Conservation (phyloP, 805 yeast species). For the Peterozyma toletana region DNA sequence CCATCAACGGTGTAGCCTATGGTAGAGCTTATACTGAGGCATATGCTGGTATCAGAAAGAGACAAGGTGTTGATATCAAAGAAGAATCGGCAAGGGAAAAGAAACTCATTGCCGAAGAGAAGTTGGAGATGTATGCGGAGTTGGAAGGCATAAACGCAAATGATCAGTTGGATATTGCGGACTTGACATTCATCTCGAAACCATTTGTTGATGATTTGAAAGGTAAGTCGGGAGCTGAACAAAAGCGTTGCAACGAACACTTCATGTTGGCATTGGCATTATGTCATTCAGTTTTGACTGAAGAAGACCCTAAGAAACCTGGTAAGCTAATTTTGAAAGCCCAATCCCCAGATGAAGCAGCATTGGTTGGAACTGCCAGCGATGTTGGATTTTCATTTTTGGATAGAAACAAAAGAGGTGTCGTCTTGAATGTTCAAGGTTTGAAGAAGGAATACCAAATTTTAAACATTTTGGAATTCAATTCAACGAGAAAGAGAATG, state of each 20-base stretch:
- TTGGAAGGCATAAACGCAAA: slow-evolving; percentile 30
- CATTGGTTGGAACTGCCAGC: slow-evolving; percentile 75
- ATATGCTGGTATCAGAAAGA: slow-evolving; percentile 60
- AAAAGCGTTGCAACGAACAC: slow-evolving; percentile 56
- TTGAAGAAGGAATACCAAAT: slow-evolving; percentile 63
- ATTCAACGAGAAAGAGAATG: slow-evolving; percentile 84
- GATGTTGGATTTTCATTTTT: slow-evolving; percentile 66
- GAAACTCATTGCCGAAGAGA: slow-evolving; percentile 33
- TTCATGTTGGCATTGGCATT: slow-evolving; percentile 72
- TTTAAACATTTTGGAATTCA: slow-evolving; percentile 66
- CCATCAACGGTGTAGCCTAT: slow-evolving; percentile 59
- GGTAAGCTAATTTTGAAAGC: slow-evolving; percentile 55
- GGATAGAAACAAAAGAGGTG: slow-evolving; percentile 61
- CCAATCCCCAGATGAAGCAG: slow-evolving; percentile 85
- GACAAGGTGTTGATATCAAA: slow-evolving; percentile 56
- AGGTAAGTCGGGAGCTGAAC: slow-evolving; percentile 43
- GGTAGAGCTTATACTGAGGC: slow-evolving; percentile 79
- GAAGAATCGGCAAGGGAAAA: slow-evolving; percentile 36
- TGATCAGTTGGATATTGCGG: slow-evolving; percentile 50
- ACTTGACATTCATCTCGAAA: slow-evolving; percentile 62
- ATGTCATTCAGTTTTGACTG: slow-evolving; percentile 74
- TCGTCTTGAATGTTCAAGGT: slow-evolving; percentile 65
- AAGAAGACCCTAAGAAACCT: slow-evolving; percentile 55
- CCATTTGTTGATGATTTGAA: slow-evolving; percentile 56
- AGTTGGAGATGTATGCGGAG: slow-evolving; percentile 36